These are phyloP conservation scores for Tillandsia leiboldiana DNA, from an alignment of 176 grass and related monocot species.

Conservation along the genomic window DNA sequence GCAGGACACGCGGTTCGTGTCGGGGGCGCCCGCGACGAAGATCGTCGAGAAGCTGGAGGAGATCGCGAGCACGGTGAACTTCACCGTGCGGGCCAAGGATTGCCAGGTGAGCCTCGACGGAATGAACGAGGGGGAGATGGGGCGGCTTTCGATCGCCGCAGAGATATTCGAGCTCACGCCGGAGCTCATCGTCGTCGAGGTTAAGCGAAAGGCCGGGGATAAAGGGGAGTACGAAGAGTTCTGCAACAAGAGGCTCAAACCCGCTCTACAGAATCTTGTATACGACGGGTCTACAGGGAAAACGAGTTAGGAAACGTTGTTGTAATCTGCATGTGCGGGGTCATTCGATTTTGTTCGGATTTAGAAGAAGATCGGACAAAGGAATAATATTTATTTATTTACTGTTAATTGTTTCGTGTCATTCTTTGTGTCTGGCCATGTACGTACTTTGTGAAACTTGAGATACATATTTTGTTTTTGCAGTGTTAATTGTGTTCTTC, in stretches of 20 bases:
- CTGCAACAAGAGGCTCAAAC: slow-evolving; percentile 32
- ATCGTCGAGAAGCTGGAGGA: slow-evolving; percentile 45
- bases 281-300: not conserved
- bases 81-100: slow-evolving; percentile 50
- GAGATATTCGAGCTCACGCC: slow-evolving; percentile 56
- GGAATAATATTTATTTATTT: too few relatives aligned
- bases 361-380: too few relatives aligned
- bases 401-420: too few relatives aligned
- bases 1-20: slow-evolving; percentile 36
- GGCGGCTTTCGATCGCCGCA: slow-evolving; percentile 36
- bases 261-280: slow-evolving; percentile 3
- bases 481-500: too few relatives aligned
- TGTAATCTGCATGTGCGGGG: too few relatives aligned
- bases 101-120: slow-evolving; percentile 39
- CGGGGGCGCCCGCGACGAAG: slow-evolving; percentile 29
- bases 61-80: slow-evolving; percentile 29
- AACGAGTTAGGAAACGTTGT: too few relatives aligned
- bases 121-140: slow-evolving; percentile 51
- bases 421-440: too few relatives aligned
- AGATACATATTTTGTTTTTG: too few relatives aligned
- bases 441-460: too few relatives aligned
- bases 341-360: too few relatives aligned
- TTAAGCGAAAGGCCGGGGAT: slow-evolving; percentile 47
- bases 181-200: slow-evolving; percentile 35
- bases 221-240: slow-evolving; percentile 46